phyloP scores from a whole-genome alignment of 805 yeast species.

The Isabelozyma gotoi region DNA sequence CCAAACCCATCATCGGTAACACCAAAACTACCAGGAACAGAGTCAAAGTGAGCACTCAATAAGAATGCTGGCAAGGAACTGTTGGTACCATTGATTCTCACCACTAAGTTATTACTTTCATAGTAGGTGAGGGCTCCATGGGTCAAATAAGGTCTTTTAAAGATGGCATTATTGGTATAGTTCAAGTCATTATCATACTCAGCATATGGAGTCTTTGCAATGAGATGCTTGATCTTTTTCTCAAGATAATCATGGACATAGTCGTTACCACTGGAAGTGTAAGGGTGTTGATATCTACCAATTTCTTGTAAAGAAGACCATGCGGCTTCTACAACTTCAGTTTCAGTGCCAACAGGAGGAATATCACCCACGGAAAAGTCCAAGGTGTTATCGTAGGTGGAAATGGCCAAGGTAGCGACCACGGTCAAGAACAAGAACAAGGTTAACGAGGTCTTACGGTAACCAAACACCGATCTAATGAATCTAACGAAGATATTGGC shows the following conservation, averaged over 20 bases:
- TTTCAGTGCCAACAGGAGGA: slow-evolving; percentile 43
- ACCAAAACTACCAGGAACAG: slow-evolving; percentile 85
- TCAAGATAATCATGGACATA: slow-evolving; percentile 67
- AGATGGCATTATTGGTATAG: slow-evolving; percentile 47
- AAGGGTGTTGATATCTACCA: slow-evolving; percentile 71
- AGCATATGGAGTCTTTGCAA: slow-evolving; percentile 26
- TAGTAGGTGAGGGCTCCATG: slow-evolving; percentile 65
- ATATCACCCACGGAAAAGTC: slow-evolving; percentile 34
- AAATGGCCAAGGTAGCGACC: slow-evolving; percentile 37
- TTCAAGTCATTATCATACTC: slow-evolving; percentile 43
- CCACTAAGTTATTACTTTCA: slow-evolving; percentile 81
- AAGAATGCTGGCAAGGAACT: slow-evolving; percentile 62
- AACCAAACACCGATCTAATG: slow-evolving; percentile 57
- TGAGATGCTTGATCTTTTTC: slow-evolving; percentile 38
- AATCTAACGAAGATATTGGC: slow-evolving; percentile 24
- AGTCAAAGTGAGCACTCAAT: slow-evolving; percentile 84
- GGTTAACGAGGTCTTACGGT: slow-evolving; percentile 70
- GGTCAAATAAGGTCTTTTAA: slow-evolving; percentile 46
- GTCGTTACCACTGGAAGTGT: slow-evolving; percentile 74
- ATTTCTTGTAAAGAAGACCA: slow-evolving; percentile 78
- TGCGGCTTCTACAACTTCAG: slow-evolving; percentile 36
- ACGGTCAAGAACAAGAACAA: slow-evolving; percentile 52
- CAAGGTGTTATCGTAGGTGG: slow-evolving; percentile 37
- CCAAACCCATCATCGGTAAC: slow-evolving; percentile 94
- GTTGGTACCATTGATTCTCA: slow-evolving; percentile 66